phyloP scores from a whole-genome alignment of 2,329 filamentous ascomycete species.

The Claviceps paspali region DNA sequence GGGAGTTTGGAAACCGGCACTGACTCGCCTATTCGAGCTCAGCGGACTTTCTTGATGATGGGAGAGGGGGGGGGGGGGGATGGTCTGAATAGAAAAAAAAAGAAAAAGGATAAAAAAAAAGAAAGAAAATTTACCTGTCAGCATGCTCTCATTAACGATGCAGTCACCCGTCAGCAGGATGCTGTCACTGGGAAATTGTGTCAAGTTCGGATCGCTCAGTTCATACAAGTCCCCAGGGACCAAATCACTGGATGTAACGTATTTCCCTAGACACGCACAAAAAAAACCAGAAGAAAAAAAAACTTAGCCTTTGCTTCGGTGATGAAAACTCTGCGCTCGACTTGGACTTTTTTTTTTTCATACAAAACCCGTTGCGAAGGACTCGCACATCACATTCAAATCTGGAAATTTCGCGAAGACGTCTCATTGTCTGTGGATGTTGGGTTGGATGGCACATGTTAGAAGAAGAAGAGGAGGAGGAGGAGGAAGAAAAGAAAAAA shows the following conservation, averaged over 20 bases:
- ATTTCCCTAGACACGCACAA: conserved; percentile 47
- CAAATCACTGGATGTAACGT: conserved; percentile 71
- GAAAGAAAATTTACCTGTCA: conserved; percentile 43
- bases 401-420: conserved; percentile 76
- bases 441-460: neutral
- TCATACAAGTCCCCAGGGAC: conserved; percentile 96
- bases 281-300: too few relatives aligned
- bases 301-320: conserved; percentile 1
- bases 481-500: too few relatives aligned
- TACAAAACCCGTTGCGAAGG: conserved; percentile 85
- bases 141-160: conserved; percentile 98
- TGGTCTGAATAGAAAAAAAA: too few relatives aligned
- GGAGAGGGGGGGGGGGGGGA: too few relatives aligned
- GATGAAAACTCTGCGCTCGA: too few relatives aligned
- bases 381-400: conserved; percentile 96
- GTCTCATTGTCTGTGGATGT: conserved; percentile 59
- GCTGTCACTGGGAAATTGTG: conserved; percentile 84
- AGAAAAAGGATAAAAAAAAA: too few relatives aligned
- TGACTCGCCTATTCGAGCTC: conserved; percentile 51
- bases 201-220: conserved; percentile 79
- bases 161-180: conserved; percentile 84
- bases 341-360: too few relatives aligned
- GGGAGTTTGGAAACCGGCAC: conserved; percentile 91
- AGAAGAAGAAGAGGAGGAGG: neutral
- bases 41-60: too few relatives aligned